Evolutionary conservation across 139 green algal species (phyloP), one percentile per base, ranked within the genome.

Genomic region (Micractinium sp.): DNA sequence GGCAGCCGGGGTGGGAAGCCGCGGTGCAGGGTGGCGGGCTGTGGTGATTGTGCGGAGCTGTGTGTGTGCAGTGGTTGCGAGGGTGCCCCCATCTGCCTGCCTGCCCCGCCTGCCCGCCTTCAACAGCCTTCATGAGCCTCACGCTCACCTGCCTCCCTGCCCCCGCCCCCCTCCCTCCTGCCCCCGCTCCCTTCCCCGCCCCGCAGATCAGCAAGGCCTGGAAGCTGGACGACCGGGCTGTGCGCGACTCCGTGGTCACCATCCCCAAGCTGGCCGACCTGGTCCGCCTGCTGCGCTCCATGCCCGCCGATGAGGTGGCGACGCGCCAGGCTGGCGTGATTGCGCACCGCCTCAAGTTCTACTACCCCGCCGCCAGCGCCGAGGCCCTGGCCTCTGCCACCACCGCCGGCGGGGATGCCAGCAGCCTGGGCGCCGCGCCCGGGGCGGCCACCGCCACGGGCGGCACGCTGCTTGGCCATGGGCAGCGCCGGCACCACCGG

Each of bases 341-440:
- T n/a, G 41, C 33, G 16, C 41, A 93, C 71, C 38, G 82, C 33
- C 81, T 82, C 39, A 93, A 93, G 83, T 91, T 93, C 33, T 93
- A 83, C 47, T 93, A 93, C 81, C 88, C 88, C 13, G 31, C 88
- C 27, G 77, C 63, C 16, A 29, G 60, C 3, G 63, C 82, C 2
- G 53, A 63, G 25, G 63, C 82, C 22, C 39, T 77, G 22, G 74
- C 85, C 12, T 35, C 75, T 3, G 41, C 29, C 12, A 56, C 63
- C 13, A 19, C 53, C 4, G 69, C 69, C 27, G 35, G 33, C 20
- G 82, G 82, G 53, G 63, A 20, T 22, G 82, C 85, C 33, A 2
- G 39, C 23, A 27, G 56, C 27, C 80, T 63, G 80, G 35, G 80
- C 47, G 13, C 13, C 27, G 81, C 27, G 41, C 33, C 81, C 20